phyloP scores from a whole-genome alignment of 2,329 filamentous ascomycete genomes.

The Colletotrichum costaricense region DNA sequence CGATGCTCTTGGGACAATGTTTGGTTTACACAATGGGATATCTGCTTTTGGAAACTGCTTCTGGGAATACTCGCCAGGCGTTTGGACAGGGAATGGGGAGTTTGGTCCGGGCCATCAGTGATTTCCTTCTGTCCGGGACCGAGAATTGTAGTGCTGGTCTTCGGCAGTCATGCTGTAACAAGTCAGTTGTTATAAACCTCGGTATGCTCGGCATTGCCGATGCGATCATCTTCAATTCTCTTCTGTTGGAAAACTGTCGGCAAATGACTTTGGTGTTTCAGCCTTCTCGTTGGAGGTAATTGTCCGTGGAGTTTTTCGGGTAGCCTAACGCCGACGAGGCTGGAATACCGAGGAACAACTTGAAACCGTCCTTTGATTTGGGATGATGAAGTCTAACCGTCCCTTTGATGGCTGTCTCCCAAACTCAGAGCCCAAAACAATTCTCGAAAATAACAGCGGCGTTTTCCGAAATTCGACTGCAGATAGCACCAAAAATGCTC shows the following conservation, averaged over 20 bases:
- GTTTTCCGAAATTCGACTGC: neutral
- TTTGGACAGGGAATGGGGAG: neutral
- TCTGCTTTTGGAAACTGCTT: neutral
- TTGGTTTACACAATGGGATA: neutral
- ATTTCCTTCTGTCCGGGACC: neutral
- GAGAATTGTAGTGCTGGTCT: neutral
- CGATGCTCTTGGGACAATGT: neutral
- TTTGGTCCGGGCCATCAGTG: neutral
- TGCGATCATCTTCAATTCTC: neutral
- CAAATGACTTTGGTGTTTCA: neutral
- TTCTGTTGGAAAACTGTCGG: neutral
- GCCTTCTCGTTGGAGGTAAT: neutral
- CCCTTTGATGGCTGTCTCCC: neutral
- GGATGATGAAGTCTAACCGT: neutral
- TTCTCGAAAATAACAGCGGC: neutral
- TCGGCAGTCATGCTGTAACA: neutral
- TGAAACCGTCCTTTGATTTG: slow-evolving; percentile 1
- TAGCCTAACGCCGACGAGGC: neutral
- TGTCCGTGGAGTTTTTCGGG: neutral
- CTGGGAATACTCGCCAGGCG: neutral
- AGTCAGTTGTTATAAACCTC: neutral
- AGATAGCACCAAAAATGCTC: no score
- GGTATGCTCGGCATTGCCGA: neutral
- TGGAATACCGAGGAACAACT: neutral
- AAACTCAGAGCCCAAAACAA: neutral